phyloP scores from a whole-genome alignment of 768 basidiomycete species.

The Lactifluus pinguis region DNA sequence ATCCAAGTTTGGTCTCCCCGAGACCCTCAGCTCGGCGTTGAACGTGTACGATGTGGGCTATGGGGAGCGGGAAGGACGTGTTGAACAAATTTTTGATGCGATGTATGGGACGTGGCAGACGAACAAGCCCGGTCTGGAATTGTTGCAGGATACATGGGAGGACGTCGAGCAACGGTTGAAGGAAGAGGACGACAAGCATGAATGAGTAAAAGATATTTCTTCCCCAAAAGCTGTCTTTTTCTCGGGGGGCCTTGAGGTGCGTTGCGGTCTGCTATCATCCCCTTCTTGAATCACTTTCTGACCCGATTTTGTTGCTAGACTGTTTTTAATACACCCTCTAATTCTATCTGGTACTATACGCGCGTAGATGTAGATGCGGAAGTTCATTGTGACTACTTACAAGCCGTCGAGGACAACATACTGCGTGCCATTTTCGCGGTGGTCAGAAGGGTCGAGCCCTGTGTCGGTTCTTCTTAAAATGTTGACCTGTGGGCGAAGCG shows the following conservation, averaged over 20 bases:
- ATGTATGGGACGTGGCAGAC: constrained; percentile 17
- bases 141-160: constrained; percentile 19
- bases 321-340: not conserved
- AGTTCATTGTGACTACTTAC: not conserved
- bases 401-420: not conserved
- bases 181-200: not conserved
- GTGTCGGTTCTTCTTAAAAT: not conserved
- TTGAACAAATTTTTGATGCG: constrained; percentile 15
- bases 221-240: not conserved
- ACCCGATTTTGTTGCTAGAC: not conserved
- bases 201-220: not conserved
- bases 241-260: not conserved
- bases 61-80: constrained; percentile 3
- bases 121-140: constrained; percentile 12
- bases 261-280: not conserved
- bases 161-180: constrained; percentile 12
- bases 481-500: not conserved
- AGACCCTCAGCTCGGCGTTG: constrained; percentile 3
- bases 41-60: not conserved
- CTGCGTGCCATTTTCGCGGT: not conserved
- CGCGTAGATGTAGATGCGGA: not conserved
- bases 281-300: not conserved
- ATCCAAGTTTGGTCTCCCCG: constrained; percentile 13
- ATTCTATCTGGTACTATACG: not conserved
- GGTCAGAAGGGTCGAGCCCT: not conserved